These are phyloP conservation scores for Polytrichum commune DNA, from an alignment of 225 moss, liverwort and hornwort genomes.

Conservation along the genomic window DNA sequence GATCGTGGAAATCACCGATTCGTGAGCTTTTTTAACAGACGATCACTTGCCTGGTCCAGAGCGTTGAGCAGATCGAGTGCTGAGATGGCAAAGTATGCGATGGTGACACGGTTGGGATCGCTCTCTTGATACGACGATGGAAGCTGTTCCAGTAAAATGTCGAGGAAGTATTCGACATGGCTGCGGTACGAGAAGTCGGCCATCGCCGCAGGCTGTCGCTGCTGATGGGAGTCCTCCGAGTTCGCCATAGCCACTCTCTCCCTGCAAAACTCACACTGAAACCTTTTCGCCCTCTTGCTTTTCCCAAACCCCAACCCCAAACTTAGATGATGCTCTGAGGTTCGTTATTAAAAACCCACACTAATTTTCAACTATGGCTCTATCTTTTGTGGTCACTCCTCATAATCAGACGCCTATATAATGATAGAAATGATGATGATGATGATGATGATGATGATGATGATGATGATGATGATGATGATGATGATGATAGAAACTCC, in stretches of 20 bases:
- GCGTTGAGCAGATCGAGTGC: conserved; percentile 86
- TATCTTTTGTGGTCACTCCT: too few relatives aligned
- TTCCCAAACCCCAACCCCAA: background rate
- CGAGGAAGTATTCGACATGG: conserved; percentile 67
- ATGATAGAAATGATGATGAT: too few relatives aligned
- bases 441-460: too few relatives aligned
- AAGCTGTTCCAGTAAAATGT: conserved; percentile 67
- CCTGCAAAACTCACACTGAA: background rate
- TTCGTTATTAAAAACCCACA: too few relatives aligned
- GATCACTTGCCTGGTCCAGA: conserved; percentile 52
- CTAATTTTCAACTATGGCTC: too few relatives aligned
- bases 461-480: too few relatives aligned
- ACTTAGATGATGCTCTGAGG: too few relatives aligned
- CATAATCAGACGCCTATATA: too few relatives aligned
- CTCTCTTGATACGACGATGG: conserved; percentile 45
- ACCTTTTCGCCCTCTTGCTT: background rate
- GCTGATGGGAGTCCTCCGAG: background rate
- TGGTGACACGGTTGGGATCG: conserved; percentile 71
- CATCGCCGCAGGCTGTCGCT: background rate
- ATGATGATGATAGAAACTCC: too few relatives aligned
- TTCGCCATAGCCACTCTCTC: conserved; percentile 8
- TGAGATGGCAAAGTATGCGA: conserved; percentile 88
- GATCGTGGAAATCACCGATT: too few relatives aligned
- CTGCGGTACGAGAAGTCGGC: conserved; percentile 26
- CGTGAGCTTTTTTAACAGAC: background rate